These are phyloP conservation scores for Cladorrhinum sp. DNA, from an alignment of 2,329 filamentous ascomycete genomes.

Conservation along the genomic window DNA sequence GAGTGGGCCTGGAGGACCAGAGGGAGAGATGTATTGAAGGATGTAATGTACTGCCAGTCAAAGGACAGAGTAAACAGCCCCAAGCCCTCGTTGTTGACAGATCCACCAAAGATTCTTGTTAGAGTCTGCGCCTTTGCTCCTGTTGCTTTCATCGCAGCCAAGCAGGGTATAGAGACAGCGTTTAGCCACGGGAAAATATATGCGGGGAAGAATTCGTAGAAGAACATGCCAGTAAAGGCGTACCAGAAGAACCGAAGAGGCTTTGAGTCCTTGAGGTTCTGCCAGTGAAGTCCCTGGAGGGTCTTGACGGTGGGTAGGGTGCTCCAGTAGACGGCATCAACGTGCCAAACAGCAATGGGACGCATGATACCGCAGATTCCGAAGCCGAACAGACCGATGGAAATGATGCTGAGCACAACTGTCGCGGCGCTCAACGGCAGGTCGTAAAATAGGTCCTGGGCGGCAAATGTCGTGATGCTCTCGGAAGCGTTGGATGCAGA, in stretches of 20 bases:
- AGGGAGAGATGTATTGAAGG: constrained; percentile 50
- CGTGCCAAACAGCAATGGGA: constrained; percentile 53
- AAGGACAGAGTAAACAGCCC: constrained; percentile 48
- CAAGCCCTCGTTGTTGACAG: constrained; percentile 51
- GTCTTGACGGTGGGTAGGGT: constrained; percentile 52
- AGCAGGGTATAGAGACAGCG: constrained; percentile 51
- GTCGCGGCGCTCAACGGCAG: constrained; percentile 44
- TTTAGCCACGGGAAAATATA: constrained; percentile 57
- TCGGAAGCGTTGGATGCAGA: constrained; percentile 49
- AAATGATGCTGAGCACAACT: constrained; percentile 48
- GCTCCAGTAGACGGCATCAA: constrained; percentile 56
- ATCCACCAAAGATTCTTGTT: constrained; percentile 50
- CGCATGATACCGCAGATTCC: constrained; percentile 52
- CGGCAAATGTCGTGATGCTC: constrained; percentile 43
- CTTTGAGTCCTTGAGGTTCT: constrained; percentile 47
- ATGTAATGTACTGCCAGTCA: constrained; percentile 58
- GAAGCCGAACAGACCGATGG: constrained; percentile 55
- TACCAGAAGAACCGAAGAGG: constrained; percentile 53
- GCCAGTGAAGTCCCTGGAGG: constrained; percentile 54
- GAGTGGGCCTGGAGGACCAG: constrained; percentile 48
- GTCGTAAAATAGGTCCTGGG: constrained; percentile 52
- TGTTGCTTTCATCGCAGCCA: constrained; percentile 51
- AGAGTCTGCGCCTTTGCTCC: constrained; percentile 43
- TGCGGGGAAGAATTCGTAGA: constrained; percentile 53
- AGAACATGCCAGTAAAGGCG: constrained; percentile 45